These are phyloP conservation scores for Ustilago vetiveriae DNA, from an alignment of 1,284 basidiomycete genomes.

Conservation along the genomic window DNA sequence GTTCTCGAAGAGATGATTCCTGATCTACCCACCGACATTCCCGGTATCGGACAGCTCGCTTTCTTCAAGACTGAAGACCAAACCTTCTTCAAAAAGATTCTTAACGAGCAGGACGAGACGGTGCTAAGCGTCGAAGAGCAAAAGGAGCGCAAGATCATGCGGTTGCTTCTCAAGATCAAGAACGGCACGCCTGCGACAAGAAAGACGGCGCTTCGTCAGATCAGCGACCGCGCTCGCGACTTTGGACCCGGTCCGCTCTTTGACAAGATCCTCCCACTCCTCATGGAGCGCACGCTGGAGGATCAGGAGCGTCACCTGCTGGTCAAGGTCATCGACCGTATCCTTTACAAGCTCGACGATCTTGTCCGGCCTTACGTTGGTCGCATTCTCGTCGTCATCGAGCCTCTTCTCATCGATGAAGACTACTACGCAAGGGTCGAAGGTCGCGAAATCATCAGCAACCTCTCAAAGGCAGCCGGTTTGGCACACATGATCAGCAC, in stretches of 20 bases:
- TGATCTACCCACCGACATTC: constrained; percentile 97
- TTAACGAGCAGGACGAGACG: constrained; percentile 88
- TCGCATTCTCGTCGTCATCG: constrained; percentile 99
- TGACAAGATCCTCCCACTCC: constrained; percentile 96
- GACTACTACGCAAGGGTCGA: constrained; percentile 99
- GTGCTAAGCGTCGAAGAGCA: constrained; percentile 92
- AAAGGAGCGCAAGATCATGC: constrained; percentile 99
- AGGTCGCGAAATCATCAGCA: constrained; percentile 98
- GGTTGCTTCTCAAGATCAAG: constrained; percentile 98
- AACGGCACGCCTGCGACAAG: constrained; percentile 98
- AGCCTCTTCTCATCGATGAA: constrained; percentile 97
- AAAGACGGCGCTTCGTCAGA: constrained; percentile 95
- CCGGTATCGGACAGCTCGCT: constrained; percentile 93
- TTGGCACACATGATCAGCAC: constrained; percentile 99
- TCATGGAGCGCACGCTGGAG: constrained; percentile 98
- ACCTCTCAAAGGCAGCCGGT: constrained; percentile 97
- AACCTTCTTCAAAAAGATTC: constrained; percentile 95
- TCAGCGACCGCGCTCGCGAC: constrained; percentile 99
- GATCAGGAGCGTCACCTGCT: constrained; percentile 98
- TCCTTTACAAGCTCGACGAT: constrained; percentile 98
- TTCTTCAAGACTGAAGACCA: constrained; percentile 99
- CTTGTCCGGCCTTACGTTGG: constrained; percentile 98
- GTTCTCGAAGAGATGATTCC: constrained; percentile 85
- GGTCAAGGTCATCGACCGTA: constrained; percentile 99
- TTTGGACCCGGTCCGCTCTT: constrained; percentile 99